Percentiles rank a stretch among this genome's conserved stretches.
phyloP scores from a whole-genome alignment of 2,329 filamentous ascomycete genomes.

The Lachnellula willkommii region DNA sequence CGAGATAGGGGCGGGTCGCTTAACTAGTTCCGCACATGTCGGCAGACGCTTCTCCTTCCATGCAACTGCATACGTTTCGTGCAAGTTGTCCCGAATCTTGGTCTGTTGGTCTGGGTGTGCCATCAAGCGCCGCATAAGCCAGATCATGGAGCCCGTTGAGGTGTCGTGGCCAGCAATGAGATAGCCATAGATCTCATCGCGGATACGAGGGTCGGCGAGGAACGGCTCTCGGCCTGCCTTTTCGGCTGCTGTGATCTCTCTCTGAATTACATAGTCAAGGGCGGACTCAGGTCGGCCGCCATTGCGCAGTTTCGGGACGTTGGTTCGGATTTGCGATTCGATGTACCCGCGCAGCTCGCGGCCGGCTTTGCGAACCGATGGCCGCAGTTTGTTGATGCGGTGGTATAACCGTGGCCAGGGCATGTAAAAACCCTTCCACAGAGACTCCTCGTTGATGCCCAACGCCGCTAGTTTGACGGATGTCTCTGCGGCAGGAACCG shows the following conservation, averaged over 20 bases:
- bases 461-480: neutral
- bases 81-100: neutral
- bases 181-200: neutral
- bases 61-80: neutral
- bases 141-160: neutral
- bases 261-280: neutral
- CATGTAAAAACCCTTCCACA: neutral
- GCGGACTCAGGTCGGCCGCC: neutral
- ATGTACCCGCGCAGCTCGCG: neutral
- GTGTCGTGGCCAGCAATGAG: slow-evolving; percentile 1
- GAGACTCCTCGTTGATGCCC: neutral
- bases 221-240: neutral
- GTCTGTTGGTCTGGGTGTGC: neutral
- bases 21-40: neutral
- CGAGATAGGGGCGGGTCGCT: slow-evolving; percentile 5
- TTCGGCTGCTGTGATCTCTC: neutral
- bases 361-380: neutral
- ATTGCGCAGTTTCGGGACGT: neutral
- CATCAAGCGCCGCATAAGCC: neutral
- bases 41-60: neutral
- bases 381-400: neutral
- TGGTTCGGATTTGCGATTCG: neutral
- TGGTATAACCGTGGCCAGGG: neutral
- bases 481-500: neutral
- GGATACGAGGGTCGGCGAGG: neutral